A percentile compares a stretch with the other conserved stretches of the same genome.
These are phyloP conservation scores for Imleria badia DNA, from an alignment of 768 basidiomycete species.

Conservation along the genomic window DNA sequence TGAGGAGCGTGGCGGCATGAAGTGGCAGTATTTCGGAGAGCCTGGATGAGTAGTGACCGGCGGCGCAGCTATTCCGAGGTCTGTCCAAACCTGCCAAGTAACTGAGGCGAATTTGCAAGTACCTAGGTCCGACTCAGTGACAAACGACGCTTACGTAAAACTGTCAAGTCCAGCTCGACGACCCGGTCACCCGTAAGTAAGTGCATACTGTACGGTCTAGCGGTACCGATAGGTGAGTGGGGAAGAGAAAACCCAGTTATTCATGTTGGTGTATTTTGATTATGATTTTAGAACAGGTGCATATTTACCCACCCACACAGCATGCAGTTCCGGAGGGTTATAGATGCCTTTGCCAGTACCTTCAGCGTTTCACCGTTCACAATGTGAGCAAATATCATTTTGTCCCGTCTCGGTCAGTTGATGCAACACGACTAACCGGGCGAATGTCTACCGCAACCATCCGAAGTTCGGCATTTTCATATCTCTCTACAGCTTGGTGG, in stretches of 20 bases:
- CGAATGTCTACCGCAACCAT: not conserved
- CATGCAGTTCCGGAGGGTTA: not conserved
- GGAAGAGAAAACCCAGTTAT: not conserved
- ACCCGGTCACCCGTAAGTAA: no score
- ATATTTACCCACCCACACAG: not conserved
- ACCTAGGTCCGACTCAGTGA: no score
- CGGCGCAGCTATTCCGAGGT: constrained; percentile 10
- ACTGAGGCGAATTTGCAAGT: constrained; percentile 1
- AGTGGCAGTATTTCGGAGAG: constrained; percentile 17
- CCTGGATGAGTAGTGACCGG: constrained; percentile 5
- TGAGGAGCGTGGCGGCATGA: constrained; percentile 23
- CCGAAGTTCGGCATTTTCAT: not conserved
- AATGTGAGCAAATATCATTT: not conserved
- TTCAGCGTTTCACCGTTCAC: not conserved
- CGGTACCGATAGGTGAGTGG: not conserved
- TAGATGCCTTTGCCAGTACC: not conserved
- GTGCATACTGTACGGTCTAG: not conserved
- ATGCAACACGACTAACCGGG: not conserved
- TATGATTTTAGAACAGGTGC: not conserved
- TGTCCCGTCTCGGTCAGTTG: not conserved
- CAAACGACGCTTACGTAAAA: constrained; percentile 21
- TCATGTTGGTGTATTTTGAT: not conserved
- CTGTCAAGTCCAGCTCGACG: no score
- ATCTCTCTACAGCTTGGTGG: constrained; percentile 23
- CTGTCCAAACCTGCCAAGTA: constrained; percentile 1